Evolutionary conservation across 306 rosid genomes (phyloP).

Genomic region (Casuarina equisetifolia): DNA sequence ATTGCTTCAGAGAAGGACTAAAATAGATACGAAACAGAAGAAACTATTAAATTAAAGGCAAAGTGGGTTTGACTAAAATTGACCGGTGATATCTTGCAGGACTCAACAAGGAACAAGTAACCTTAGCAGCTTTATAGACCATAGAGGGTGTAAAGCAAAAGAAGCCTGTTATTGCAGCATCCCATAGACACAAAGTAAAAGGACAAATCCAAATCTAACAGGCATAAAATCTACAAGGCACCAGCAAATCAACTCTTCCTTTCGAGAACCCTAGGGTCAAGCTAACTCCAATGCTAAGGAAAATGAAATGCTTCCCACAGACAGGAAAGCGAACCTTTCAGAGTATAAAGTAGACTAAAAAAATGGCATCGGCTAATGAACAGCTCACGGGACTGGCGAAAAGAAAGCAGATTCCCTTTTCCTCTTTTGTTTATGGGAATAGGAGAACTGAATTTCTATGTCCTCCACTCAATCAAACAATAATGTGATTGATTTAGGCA

Average conservation of each 20-base stretch:
- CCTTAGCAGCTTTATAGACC: slow-evolving; percentile 83
- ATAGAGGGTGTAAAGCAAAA: slow-evolving; percentile 74
- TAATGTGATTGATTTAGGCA: slow-evolving; percentile 37
- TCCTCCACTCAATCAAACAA: slow-evolving; percentile 40
- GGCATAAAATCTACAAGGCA: slow-evolving; percentile 66
- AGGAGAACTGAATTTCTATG: slow-evolving; percentile 42
- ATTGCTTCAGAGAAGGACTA: slow-evolving; percentile 35
- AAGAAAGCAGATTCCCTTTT: slow-evolving; percentile 98
- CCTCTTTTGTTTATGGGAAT: slow-evolving; percentile 41
- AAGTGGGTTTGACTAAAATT: slow-evolving; percentile 72
- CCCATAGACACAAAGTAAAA: slow-evolving; percentile 56
- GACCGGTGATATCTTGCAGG: slow-evolving; percentile 74
- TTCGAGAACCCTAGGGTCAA: slow-evolving; percentile 60
- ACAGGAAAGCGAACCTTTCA: slow-evolving; percentile 94
- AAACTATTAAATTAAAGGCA: slow-evolving; percentile 52
- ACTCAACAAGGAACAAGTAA: slow-evolving; percentile 86
- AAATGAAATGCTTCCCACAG: slow-evolving; percentile 38
- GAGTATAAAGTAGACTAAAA: slow-evolving; percentile 86
- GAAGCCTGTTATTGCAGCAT: slow-evolving; percentile 59
- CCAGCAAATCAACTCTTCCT: slow-evolving; percentile 40
- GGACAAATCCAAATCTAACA: slow-evolving; percentile 38
- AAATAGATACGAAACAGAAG: slow-evolving; percentile 16
- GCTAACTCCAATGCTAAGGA: slow-evolving; percentile 42
- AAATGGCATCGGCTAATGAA: slow-evolving; percentile 61
- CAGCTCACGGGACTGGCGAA: slow-evolving; percentile 68